Base-by-base conservation (phyloP, 1,284 basidiomycete genomes). In the Macrocystidia cucumis region DNA sequence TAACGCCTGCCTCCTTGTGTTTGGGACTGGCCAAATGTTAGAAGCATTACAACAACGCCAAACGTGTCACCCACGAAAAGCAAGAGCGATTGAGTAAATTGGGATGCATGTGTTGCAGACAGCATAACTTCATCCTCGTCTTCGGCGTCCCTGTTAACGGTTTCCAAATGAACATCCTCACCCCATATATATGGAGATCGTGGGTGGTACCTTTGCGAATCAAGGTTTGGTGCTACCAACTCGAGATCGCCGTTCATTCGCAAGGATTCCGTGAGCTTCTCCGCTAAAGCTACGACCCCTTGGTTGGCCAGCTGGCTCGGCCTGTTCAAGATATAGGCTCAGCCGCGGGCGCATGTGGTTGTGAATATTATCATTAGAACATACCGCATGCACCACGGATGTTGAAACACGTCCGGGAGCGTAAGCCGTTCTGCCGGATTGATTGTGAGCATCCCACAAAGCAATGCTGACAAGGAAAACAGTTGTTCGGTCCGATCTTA, bases 341-440 rank as follows among this genome's bases (percentile, higher is more conserved):
- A 34, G 16, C 16, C 19, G 7, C 6, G 37, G 8, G 39, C 20
- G 14, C 27, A 18, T 22, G 14, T 25, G 20, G 27, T 33, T 26
- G n/a, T n/a, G n/a, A n/a, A 9, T 8, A 12, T 29, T 32, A 22
- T 14, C 21, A 34, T 17, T 23, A 32, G 5, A 7, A 34, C 14
- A 38, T 55, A 82, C 86, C 78, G 74, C 44, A 68, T 71, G 48
- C 77, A 79, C 93, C 93, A 98, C 0, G 78, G 76, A 55, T 95
- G 87, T 4, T 61, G 50, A 40, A 71, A 69, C 11, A 91, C 73
- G 23, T 89, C 78, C 1, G 64, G 49, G 16, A 97, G 69, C 0
- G 76, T 84, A 54, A 89, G 69, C 4, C 95, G 71, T 37, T 74
- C 56, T 3, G 61, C 56, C 0, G 93, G 81, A 44, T 92, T 72